Evolutionary conservation across 2,329 filamentous ascomycete genomes (phyloP), one percentile per base, ranked within the genome.

Genomic region (Scortechinia acanthostroma): DNA sequence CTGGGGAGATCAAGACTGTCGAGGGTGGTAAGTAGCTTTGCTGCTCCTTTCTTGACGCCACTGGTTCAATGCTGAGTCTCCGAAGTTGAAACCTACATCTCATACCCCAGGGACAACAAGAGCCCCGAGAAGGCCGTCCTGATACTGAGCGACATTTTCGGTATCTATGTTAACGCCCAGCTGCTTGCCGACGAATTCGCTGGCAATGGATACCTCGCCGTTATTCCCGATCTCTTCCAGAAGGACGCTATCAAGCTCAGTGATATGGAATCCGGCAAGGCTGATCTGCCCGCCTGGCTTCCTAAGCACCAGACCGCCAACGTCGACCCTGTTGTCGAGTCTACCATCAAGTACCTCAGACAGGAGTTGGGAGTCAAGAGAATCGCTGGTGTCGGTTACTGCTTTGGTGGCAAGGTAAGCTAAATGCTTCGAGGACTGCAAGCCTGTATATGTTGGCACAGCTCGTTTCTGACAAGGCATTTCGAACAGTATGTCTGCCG

Each of bases 111-210:
- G 45, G 59, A 56, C 30, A 59, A 69, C 55, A 59, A 65, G 48
- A 64, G 61, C 45, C 55, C 62, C 21, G 46, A 51, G 13, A 52
- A 46, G 21, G 73, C 63, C 23, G 60, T 77, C 49, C 57, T 77
- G 15, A 63, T 65, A 54, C 47, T 74, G 30, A 66, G 69, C 14
- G 74, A 77, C 48, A 62, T 76, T 47, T 60, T 73, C 45, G 68
- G 74, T 49, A 68, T 76, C 58, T 76, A 70, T 70, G 67, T 75
- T 48, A 81, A 85, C 62, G 65, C 69, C 56, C 63, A 83, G 62
- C 68, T 86, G 50, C 76, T 89, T 54, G 86, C 86, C 48, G 87
- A 91, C 67, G 77, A 86, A 55, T 86, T 76, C 59, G 87, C 87
- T 47, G 76, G 77, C 51, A 84, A 85, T 58, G 86, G 83, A 53